Evolutionary conservation across 768 basidiomycete species (phyloP), one percentile per base, ranked within the genome.

Genomic region (Trametes coccinea): DNA sequence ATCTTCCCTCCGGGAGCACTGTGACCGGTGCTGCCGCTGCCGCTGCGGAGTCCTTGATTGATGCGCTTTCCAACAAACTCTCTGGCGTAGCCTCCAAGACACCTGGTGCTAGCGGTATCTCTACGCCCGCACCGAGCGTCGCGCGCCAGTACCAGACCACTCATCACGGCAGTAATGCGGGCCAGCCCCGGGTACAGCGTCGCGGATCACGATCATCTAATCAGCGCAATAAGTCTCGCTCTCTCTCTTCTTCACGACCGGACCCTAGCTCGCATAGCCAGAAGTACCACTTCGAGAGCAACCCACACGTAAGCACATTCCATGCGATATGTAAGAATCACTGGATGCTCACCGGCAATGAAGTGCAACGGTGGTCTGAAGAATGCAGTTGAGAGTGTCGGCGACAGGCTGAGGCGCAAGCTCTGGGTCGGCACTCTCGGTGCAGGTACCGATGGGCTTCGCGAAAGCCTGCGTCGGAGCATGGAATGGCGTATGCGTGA

Each of bases 331-430:
- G 41, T 14, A 22, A 56, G 60, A 29, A 11, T 16, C 0, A 11
- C 13, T 13, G 0, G 11, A 33, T 33, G 16, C 4, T 30, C 4
- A 27, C 22, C 27, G 13, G 16, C 4, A 5, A 3, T 16, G 22
- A 4, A 63, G 61, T 86, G 88, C 67, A 94, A 94, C 66, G 90
- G 90, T 14, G 92, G 92, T 9, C 78, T 94, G 52, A 88, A 89
- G 70, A 95, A 95, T 64, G 92, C 92, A 17, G 71, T 95, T 34
- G 72, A 75, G 22, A 88, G 87, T 66, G 83, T 92, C 52, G 79
- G 80, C 43, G 79, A 74, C 16, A 72, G 82, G 10, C 76, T 88
- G 49, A 77, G 82, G 50, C 74, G 74, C 46, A 80, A 80, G 67
- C 78, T 80, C 9, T 86, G 84, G 80, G 84, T 94, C 17, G 92